A percentile compares a stretch with the other conserved stretches of the same genome.
These are phyloP conservation scores for Scedosporium boydii DNA, from an alignment of 2,329 filamentous ascomycete species.

Conservation along the genomic window DNA sequence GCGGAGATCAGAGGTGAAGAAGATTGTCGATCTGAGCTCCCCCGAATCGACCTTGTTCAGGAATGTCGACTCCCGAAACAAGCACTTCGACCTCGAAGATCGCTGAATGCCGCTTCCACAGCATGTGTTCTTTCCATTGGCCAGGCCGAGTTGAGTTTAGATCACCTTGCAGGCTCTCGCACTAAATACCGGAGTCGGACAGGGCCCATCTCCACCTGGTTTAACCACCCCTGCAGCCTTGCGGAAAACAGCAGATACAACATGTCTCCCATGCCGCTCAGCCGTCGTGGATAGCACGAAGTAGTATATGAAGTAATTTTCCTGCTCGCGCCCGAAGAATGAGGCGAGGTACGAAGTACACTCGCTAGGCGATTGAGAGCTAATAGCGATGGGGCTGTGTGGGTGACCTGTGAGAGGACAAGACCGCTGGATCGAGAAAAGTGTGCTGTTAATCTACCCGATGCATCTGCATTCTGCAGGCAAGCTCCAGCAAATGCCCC, in stretches of 20 bases:
- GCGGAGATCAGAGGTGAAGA: too few relatives aligned
- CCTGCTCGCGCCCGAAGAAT: too few relatives aligned
- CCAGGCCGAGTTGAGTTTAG: neutral
- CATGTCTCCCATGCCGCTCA: neutral
- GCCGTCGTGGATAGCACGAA: neutral
- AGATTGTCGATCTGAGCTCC: too few relatives aligned
- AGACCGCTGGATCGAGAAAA: neutral
- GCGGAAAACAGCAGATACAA: neutral
- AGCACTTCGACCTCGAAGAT: too few relatives aligned
- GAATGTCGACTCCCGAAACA: too few relatives aligned
- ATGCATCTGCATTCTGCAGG: neutral
- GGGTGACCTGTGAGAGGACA: neutral
- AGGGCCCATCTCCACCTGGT: neutral
- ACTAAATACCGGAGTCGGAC: neutral
- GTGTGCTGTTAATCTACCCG: too few relatives aligned
- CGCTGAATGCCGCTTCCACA: too few relatives aligned
- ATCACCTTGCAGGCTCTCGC: neutral
- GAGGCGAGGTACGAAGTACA: too few relatives aligned
- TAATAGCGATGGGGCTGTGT: neutral
- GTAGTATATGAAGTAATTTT: neutral
- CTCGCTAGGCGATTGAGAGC: too few relatives aligned
- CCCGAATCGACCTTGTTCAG: too few relatives aligned
- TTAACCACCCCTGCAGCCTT: neutral
- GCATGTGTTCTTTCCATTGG: neutral
- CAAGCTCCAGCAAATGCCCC: neutral